Evolutionary conservation across 148 eudicot genomes (phyloP), one percentile per base, ranked within the genome.

Genomic region (Linanthus parryae): DNA sequence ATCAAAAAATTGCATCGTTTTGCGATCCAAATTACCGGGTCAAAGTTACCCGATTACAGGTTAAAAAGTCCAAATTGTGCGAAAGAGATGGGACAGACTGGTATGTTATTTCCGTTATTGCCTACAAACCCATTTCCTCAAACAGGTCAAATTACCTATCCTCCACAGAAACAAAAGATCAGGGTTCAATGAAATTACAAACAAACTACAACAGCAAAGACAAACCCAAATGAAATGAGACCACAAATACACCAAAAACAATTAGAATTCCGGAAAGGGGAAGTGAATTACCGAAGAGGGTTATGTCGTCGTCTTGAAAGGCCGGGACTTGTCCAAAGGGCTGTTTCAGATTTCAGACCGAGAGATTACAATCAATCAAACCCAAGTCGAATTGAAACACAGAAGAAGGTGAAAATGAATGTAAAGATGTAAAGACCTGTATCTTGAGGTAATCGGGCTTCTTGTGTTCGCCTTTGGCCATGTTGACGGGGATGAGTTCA

Each of bases 291-390:
- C 97, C 94, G 17, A 89, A 84, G 30, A 89, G 75, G 52, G 94
- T 61, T 24, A 82, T 67, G 81, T 60, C 51, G n/a, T 78, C 90
- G 36, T 89, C 97, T 63, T 82, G 67, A 64, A 79, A 89, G 8
- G 87, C 94, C 14, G 97, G 97, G 2, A 89, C 94, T 80, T 85
- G 97, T 22, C 90, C 94, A 54, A 89, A 89, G 20, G 97, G 94
- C 94, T 88, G 82, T 13, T 31, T 9, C 19, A 29, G 17, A 31
- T 9, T 49, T 44, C 18, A 13, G 27, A 48, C 8, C 14, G 14
- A 26, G 15, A 46, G 3, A 8, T 31, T 31, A 31, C 35, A 31
- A 5, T 31, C 35, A 31, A 11, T 31, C 35, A 31, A n/a, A n/a
- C n/a, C n/a, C n/a, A n/a, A n/a, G n/a, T n/a, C n/a, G n/a, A n/a